Evolutionary conservation across 805 yeast genomes (phyloP).

Genomic region (Wickerhamomyces pijperi): DNA sequence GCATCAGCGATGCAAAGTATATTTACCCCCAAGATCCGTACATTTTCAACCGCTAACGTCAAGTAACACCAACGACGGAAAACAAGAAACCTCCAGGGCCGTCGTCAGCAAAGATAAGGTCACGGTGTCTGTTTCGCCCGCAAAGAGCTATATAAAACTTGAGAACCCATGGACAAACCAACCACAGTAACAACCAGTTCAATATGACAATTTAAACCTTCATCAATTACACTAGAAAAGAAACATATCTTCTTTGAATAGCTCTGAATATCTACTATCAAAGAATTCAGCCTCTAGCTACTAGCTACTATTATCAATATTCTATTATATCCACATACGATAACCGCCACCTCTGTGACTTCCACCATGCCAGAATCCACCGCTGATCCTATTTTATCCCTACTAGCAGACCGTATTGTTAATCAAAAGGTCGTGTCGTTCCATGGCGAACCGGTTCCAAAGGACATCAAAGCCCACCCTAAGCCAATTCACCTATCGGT

Average conservation of each 20-base stretch:
- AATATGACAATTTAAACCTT: no score
- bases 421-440: conserved; percentile 7
- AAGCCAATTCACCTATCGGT: conserved; percentile 40
- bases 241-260: no score
- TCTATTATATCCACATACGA: no score
- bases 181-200: no score
- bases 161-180: neutral
- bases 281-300: no score
- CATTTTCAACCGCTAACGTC: neutral
- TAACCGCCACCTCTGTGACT: no score
- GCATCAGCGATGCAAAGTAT: neutral
- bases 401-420: conserved; percentile 6
- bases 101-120: neutral
- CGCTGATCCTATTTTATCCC: neutral
- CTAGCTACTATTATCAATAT: no score
- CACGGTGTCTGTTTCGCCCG: no score
- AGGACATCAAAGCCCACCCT: conserved; percentile 42
- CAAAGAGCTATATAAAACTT: no score
- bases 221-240: no score
- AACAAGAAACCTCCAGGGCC: no score
- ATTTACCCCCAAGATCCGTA: neutral
- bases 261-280: no score
- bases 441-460: conserved; percentile 11
- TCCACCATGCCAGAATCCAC: neutral
- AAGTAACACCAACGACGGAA: neutral